Conservation (phyloP, 306 rosid species). For the Vigna reflexopilosa region DNA sequence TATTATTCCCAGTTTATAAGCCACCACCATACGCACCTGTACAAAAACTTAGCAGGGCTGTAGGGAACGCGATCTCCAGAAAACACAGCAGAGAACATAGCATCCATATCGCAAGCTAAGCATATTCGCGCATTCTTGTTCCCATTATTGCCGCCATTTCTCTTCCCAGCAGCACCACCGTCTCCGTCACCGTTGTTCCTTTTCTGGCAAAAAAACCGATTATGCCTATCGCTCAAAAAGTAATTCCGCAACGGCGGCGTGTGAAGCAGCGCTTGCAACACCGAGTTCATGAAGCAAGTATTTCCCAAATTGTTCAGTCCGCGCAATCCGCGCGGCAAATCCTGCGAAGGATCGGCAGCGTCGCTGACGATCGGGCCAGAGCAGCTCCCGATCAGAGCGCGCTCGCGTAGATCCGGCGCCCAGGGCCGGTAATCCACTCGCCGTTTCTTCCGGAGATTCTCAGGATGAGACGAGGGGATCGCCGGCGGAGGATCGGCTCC, state of each 20-base stretch:
- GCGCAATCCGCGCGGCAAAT: slow-evolving; percentile 79
- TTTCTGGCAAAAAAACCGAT: slow-evolving; percentile 81
- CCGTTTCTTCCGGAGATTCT: slow-evolving; percentile 82
- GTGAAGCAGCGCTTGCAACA: slow-evolving; percentile 90
- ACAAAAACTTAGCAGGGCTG: slow-evolving; percentile 91
- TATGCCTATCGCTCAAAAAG: slow-evolving; percentile 86
- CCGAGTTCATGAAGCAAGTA: slow-evolving; percentile 96
- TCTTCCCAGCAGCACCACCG: slow-evolving; percentile 44
- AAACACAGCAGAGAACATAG: slow-evolving; percentile 77
- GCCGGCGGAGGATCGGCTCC: slow-evolving; percentile 48
- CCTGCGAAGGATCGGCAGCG: slow-evolving; percentile 34
- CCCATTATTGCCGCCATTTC: slow-evolving; percentile 41
- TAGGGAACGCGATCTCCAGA: slow-evolving; percentile 84
- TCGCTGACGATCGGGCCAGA: slow-evolving; percentile 55
- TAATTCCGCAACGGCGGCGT: slow-evolving; percentile 92
- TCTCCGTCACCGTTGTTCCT: slow-evolving; percentile 46
- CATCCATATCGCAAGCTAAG: slow-evolving; percentile 89
- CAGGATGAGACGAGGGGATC: slow-evolving; percentile 60
- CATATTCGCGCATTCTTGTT: slow-evolving; percentile 59
- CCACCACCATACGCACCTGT: slow-evolving; percentile 60
- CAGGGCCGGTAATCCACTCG: slow-evolving; percentile 84
- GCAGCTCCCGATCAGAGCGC: slow-evolving; percentile 55
- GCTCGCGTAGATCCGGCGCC: slow-evolving; percentile 74
- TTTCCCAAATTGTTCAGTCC: slow-evolving; percentile 90
- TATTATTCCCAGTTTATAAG: slow-evolving; percentile 3